phyloP scores from a whole-genome alignment of 352 stramenopile genomes.

The Phytophthora sojae region DNA sequence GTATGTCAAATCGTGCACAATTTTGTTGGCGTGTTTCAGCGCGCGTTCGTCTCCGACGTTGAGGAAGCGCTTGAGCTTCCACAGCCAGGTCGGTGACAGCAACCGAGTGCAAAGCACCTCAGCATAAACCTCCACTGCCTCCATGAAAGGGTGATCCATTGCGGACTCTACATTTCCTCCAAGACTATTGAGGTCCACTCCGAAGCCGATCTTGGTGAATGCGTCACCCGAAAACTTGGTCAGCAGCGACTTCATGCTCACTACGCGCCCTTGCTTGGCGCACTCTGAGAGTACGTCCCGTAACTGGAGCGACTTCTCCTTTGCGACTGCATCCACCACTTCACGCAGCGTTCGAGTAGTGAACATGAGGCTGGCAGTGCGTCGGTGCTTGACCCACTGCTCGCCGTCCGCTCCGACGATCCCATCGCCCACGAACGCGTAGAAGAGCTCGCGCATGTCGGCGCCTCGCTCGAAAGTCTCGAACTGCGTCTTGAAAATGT shows the following conservation, averaged over 20 bases:
- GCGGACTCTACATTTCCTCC: conserved; percentile 36
- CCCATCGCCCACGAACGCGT: conserved; percentile 58
- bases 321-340: conserved; percentile 40
- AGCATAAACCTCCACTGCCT: conserved; percentile 13
- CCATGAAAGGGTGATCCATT: conserved; percentile 9
- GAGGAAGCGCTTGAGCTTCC: conserved; percentile 49
- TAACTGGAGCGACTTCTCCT: conserved; percentile 35
- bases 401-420: conserved; percentile 56
- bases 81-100: conserved; percentile 51
- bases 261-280: background rate
- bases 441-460: conserved; percentile 23
- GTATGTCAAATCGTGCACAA: conserved; percentile 19
- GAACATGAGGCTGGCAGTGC: conserved; percentile 80
- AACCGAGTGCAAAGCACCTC: conserved; percentile 31
- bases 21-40: conserved; percentile 36
- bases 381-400: conserved; percentile 58
- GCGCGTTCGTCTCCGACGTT: conserved; percentile 40
- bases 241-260: conserved; percentile 53
- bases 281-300: conserved; percentile 30
- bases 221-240: conserved; percentile 69
- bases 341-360: conserved; percentile 37
- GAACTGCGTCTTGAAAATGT: conserved; percentile 52
- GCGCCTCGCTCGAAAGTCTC: conserved; percentile 51
- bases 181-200: conserved; percentile 59
- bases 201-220: conserved; percentile 78